A percentile compares a stretch with the other conserved stretches of the same genome.
Evolutionary conservation across 2,329 filamentous ascomycete species (phyloP).

Genomic region (Botrytis galanthina): DNA sequence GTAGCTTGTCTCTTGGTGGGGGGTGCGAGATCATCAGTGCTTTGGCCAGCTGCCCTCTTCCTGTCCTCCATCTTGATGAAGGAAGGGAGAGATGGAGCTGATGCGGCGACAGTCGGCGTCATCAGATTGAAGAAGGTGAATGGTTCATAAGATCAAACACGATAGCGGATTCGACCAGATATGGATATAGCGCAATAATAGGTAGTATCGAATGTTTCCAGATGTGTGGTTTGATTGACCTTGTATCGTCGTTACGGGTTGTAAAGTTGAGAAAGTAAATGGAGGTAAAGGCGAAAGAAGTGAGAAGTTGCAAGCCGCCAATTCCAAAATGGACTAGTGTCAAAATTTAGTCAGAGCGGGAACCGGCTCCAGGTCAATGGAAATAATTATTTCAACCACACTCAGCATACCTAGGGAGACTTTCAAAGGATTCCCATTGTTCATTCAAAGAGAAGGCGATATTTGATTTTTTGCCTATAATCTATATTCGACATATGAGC

Average conservation of each 20-base stretch:
- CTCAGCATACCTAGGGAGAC: background rate
- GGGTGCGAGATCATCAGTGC: slow-evolving; percentile 72
- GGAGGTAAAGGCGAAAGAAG: slow-evolving; percentile 16
- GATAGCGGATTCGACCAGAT: background rate
- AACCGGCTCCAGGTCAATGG: slow-evolving; percentile 16
- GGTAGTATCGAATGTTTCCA: background rate
- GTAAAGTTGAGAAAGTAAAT: slow-evolving; percentile 11
- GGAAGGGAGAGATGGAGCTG: slow-evolving; percentile 67
- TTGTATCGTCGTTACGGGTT: slow-evolving; percentile 23
- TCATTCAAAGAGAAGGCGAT: background rate
- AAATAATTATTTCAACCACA: slow-evolving; percentile 17
- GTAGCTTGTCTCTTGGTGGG: slow-evolving; percentile 89
- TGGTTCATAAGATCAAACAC: slow-evolving; percentile 17
- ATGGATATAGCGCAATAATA: slow-evolving; percentile 21
- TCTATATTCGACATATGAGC: background rate
- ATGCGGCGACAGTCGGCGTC: slow-evolving; percentile 49
- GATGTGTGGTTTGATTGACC: slow-evolving; percentile 2
- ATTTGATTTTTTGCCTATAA: background rate
- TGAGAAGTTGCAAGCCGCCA: slow-evolving; percentile 19
- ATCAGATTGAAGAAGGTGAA: slow-evolving; percentile 46
- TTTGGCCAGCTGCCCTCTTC: slow-evolving; percentile 81
- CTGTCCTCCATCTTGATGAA: slow-evolving; percentile 98
- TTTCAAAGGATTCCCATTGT: slow-evolving; percentile 6
- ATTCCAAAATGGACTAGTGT: slow-evolving; percentile 8
- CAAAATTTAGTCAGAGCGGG: slow-evolving; percentile 17